These are phyloP conservation scores for Gynostemma pentaphyllum DNA, from an alignment of 306 rosid genomes.

Conservation along the genomic window DNA sequence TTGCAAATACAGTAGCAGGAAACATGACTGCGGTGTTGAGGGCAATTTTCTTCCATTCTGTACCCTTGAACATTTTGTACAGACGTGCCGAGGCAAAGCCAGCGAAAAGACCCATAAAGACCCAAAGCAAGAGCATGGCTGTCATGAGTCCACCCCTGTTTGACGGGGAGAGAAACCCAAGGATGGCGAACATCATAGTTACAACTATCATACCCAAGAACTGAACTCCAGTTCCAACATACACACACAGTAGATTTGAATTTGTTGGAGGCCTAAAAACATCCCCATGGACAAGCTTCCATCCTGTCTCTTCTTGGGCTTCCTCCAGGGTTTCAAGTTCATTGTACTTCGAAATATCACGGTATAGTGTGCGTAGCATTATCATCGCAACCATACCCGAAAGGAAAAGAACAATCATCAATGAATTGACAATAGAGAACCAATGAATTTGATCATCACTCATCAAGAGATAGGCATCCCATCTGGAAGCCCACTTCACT, in stretches of 20 bases:
- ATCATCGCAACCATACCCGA: slow-evolving; percentile 99
- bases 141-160: slow-evolving; percentile 98
- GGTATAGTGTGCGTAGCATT: slow-evolving; percentile 92
- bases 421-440: slow-evolving; percentile 90
- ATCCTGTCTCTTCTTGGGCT: slow-evolving; percentile 99
- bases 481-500: slow-evolving; percentile 98
- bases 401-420: slow-evolving; percentile 97
- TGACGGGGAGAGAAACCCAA: slow-evolving; percentile 95
- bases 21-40: slow-evolving; percentile 69
- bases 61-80: slow-evolving; percentile 84
- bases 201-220: slow-evolving; percentile 86
- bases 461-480: slow-evolving; percentile 98
- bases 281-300: slow-evolving; percentile 99
- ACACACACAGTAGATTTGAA: slow-evolving; percentile 77
- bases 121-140: slow-evolving; percentile 94
- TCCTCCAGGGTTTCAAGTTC: slow-evolving; percentile 98
- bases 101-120: slow-evolving; percentile 93
- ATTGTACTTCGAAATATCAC: slow-evolving; percentile 92
- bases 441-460: slow-evolving; percentile 94
- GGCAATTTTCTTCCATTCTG: slow-evolving; percentile 87
- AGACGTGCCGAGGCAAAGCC: slow-evolving; percentile 81
- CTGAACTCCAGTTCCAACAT: slow-evolving; percentile 95
- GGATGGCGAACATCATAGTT: slow-evolving; percentile 91
- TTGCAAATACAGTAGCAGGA: slow-evolving; percentile 62
- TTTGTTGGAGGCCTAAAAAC: slow-evolving; percentile 83